Percentiles rank a stretch among this genome's conserved stretches.
phyloP scores from a whole-genome alignment of 2,329 filamentous ascomycete genomes.

The Hypoxylon sp. region DNA sequence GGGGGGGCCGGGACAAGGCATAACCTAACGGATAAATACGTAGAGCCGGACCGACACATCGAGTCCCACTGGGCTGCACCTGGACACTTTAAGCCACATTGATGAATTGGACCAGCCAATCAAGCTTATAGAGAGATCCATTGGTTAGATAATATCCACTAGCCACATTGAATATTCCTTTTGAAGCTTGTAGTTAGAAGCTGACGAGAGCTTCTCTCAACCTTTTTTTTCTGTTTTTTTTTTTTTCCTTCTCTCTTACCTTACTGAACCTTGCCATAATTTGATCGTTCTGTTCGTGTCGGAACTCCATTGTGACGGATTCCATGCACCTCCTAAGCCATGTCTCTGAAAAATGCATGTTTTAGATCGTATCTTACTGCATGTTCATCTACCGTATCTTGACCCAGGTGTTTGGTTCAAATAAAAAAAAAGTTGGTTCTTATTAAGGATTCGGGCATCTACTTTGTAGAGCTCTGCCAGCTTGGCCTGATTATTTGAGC shows the following conservation, averaged over 20 bases:
- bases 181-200: conserved; percentile 14
- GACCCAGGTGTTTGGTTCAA: conserved; percentile 15
- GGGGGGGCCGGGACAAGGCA: background rate
- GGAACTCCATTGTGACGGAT: background rate
- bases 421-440: no score
- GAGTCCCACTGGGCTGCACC: no score
- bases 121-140: background rate
- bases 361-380: background rate
- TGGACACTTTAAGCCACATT: conserved; percentile 8
- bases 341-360: background rate
- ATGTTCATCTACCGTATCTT: background rate
- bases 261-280: background rate
- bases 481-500: conserved; percentile 23
- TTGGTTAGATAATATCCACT: background rate
- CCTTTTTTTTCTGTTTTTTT: conserved; percentile 19
- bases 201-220: conserved; percentile 39
- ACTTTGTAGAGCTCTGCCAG: conserved; percentile 9
- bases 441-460: conserved; percentile 9
- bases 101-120: background rate
- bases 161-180: conserved; percentile 15
- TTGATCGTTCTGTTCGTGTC: background rate
- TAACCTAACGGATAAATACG: conserved; percentile 34
- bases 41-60: conserved; percentile 14
- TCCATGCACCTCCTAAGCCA: background rate
- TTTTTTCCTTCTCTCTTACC: conserved; percentile 3